Conservation (phyloP, 106 monocot genomes). For the Dendrobium catenatum region DNA sequence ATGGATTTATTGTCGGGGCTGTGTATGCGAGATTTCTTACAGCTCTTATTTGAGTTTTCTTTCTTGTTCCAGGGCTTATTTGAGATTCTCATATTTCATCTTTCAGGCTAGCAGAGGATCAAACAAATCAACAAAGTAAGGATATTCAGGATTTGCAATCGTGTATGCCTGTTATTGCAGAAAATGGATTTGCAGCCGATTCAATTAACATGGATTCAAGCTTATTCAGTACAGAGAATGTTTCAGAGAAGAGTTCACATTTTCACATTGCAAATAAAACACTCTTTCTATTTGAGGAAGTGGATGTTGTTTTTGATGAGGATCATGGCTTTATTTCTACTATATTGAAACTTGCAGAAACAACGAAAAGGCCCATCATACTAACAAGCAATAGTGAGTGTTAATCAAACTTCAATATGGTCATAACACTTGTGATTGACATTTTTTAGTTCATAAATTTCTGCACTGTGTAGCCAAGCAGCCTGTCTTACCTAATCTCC, state of each 20-base stretch:
- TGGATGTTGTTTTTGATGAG: conserved; percentile 87
- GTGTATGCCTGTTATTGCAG: conserved; percentile 10
- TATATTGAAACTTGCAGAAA: conserved; percentile 79
- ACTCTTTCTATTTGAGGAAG: conserved; percentile 92
- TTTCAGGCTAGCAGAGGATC: conserved; percentile 54
- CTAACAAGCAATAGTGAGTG: conserved; percentile 89
- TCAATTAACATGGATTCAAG: conserved; percentile 15
- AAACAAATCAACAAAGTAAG: conserved; percentile 14
- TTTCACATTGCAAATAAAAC: conserved; percentile 47
- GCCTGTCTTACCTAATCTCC: conserved; percentile 50
- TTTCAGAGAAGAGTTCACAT: conserved; percentile 11
- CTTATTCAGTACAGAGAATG: conserved; percentile 8
- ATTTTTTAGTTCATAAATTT: conserved; percentile 2
- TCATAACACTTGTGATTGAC: conserved; percentile 2
- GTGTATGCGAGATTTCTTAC: too few species aligned
- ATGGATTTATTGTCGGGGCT: too few species aligned
- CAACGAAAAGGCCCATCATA: conserved; percentile 85
- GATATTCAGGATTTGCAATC: conserved; percentile 11
- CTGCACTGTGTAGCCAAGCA: conserved; percentile 45
- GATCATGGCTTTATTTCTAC: conserved; percentile 83
- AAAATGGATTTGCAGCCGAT: conserved; percentile 16
- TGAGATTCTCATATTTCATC: not conserved
- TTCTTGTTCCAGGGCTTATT: too few species aligned
- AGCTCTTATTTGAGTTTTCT: too few species aligned
- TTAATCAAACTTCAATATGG: not conserved